These are phyloP conservation scores for Cicer bijugum DNA, from an alignment of 306 rosid genomes.

Conservation along the genomic window DNA sequence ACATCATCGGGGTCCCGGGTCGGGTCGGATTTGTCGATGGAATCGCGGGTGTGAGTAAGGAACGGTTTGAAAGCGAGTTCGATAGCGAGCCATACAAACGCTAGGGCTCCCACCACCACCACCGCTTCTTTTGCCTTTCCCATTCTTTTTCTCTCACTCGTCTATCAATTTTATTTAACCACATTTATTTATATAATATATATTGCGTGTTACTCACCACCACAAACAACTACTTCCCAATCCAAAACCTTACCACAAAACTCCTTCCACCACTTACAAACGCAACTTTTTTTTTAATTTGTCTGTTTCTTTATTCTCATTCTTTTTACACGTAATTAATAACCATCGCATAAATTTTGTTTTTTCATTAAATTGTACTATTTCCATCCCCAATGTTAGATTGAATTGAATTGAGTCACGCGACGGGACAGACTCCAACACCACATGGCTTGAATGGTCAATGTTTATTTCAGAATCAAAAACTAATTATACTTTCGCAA, in stretches of 20 bases:
- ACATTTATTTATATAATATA: neutral
- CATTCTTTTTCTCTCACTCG: conserved; percentile 33
- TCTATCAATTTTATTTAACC: no score
- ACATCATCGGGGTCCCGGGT: conserved; percentile 73
- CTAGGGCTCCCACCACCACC: conserved; percentile 79
- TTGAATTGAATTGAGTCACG: no score
- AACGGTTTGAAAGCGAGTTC: conserved; percentile 84
- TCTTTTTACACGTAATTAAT: neutral
- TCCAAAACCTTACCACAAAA: neutral
- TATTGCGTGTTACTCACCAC: conserved; percentile 24
- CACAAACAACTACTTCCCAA: conserved; percentile 34
- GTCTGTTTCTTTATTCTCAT: neutral
- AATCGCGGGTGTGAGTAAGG: conserved; percentile 60
- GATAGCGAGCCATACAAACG: conserved; percentile 73
- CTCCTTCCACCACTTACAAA: neutral
- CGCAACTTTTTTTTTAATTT: neutral
- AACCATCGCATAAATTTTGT: neutral
- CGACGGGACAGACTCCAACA: no score
- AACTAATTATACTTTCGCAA: no score
- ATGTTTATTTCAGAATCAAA: no score
- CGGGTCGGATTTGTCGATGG: conserved; percentile 78
- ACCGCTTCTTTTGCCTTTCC: conserved; percentile 70
- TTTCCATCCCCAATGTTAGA: neutral
- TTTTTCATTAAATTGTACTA: neutral
- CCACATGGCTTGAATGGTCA: no score